phyloP scores from a whole-genome alignment of 225 moss, liverwort and hornwort species.

The Marchantia polymorpha region DNA sequence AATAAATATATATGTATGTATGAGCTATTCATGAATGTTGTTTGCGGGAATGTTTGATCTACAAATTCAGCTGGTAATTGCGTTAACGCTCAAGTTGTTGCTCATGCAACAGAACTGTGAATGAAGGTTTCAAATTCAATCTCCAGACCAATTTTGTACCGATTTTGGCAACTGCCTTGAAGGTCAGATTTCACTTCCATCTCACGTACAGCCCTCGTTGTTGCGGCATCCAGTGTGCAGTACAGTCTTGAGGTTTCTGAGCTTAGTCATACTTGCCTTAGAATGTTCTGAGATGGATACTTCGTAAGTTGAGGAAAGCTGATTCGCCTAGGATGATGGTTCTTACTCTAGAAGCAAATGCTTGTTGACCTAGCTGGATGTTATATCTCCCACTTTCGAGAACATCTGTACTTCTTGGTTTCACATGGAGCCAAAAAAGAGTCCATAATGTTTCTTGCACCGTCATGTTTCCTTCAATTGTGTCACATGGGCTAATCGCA shows the following conservation, averaged over 20 bases:
- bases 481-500: no score
- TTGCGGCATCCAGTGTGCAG: no score
- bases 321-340: background rate
- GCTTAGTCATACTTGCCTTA: background rate
- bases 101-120: slow-evolving; percentile 47
- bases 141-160: slow-evolving; percentile 88
- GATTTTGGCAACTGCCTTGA: slow-evolving; percentile 82
- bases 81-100: background rate
- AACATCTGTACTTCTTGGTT: no score
- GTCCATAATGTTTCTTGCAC: no score
- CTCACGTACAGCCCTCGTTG: no score
- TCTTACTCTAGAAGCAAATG: no score
- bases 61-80: background rate
- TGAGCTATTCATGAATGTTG: background rate
- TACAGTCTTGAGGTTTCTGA: background rate
- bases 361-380: no score
- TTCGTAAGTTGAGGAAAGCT: background rate
- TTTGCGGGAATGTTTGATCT: background rate
- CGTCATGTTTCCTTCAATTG: no score
- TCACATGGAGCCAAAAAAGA: no score
- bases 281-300: background rate
- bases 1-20: no score
- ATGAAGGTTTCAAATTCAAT: slow-evolving; percentile 88
- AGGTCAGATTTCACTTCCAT: slow-evolving; percentile 39
- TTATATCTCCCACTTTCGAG: no score